These are phyloP conservation scores for Elaeis guineensis DNA, from an alignment of 176 grass and related monocot species.

Conservation along the genomic window DNA sequence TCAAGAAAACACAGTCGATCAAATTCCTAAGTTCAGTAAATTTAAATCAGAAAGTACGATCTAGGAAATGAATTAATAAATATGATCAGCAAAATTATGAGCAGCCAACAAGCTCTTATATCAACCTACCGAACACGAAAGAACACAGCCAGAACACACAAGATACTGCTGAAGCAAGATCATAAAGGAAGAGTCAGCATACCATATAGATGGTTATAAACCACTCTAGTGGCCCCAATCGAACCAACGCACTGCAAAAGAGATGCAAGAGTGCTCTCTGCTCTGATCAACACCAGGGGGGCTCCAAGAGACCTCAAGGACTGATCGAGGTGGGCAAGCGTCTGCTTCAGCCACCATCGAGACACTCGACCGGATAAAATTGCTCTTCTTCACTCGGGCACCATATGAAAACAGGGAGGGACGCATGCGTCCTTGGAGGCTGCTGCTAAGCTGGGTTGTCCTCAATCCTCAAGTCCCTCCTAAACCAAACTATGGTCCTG, in stretches of 20 bases:
- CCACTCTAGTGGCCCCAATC: slow-evolving; percentile 49
- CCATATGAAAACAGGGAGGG: slow-evolving; percentile 84
- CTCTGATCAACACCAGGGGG: slow-evolving; percentile 55
- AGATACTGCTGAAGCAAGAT: too few relatives aligned
- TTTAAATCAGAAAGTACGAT: too few relatives aligned
- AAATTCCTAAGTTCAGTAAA: too few relatives aligned
- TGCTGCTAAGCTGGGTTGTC: slow-evolving; percentile 73
- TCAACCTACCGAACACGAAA: too few relatives aligned
- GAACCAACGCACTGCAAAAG: slow-evolving; percentile 56
- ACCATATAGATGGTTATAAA: slow-evolving; percentile 92
- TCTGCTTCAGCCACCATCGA: slow-evolving; percentile 93
- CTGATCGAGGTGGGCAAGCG: slow-evolving; percentile 49
- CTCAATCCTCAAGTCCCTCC: slow-evolving; percentile 89
- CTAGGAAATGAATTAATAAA: too few relatives aligned
- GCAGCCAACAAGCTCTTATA: too few relatives aligned
- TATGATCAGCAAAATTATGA: too few relatives aligned
- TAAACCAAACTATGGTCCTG: slow-evolving; percentile 85
- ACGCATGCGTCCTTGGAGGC: slow-evolving; percentile 44
- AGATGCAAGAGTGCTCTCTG: slow-evolving; percentile 42
- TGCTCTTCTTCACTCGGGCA: slow-evolving; percentile 59
- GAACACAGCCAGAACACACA: too few relatives aligned
- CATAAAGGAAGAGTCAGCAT: background rate
- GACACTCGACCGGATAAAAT: slow-evolving; percentile 78
- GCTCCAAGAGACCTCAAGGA: slow-evolving; percentile 60
- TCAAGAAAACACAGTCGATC: too few relatives aligned